A percentile compares a stretch with the other conserved stretches of the same genome.
phyloP scores from a whole-genome alignment of 345 rosid species.

The Eucalyptus camaldulensis region DNA sequence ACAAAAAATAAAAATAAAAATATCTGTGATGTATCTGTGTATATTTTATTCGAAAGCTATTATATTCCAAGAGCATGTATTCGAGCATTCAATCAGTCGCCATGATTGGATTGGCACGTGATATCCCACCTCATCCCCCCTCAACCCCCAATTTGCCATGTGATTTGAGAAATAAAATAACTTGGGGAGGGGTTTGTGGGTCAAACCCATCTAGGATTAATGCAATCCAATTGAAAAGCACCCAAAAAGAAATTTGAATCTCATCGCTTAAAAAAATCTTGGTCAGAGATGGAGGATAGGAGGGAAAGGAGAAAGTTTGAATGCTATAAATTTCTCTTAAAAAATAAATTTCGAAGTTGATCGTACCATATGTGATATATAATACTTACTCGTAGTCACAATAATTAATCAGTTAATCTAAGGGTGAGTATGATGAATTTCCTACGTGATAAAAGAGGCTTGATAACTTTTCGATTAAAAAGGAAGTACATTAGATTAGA shows the following conservation, averaged over 20 bases:
- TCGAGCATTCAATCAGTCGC: background rate
- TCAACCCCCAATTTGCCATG: background rate
- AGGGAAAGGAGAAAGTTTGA: background rate
- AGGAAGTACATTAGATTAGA: background rate
- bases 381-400: background rate
- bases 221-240: background rate
- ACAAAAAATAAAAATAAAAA: background rate
- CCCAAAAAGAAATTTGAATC: background rate
- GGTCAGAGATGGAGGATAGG: background rate
- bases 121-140: slow-evolving; percentile 1
- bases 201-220: background rate
- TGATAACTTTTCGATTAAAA: background rate
- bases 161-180: background rate
- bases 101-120: slow-evolving; percentile 11
- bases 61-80: slow-evolving; percentile 1
- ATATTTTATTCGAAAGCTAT: background rate
- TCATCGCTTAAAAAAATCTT: background rate
- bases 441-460: background rate
- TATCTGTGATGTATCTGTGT: background rate
- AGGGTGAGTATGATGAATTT: background rate
- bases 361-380: background rate
- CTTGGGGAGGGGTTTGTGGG: background rate
- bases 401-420: background rate
- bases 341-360: background rate
- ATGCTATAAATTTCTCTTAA: background rate